A percentile compares a stretch with the other conserved stretches of the same genome.
Conservation (phyloP, 345 rosid species). For the Corchorus capsularis region DNA sequence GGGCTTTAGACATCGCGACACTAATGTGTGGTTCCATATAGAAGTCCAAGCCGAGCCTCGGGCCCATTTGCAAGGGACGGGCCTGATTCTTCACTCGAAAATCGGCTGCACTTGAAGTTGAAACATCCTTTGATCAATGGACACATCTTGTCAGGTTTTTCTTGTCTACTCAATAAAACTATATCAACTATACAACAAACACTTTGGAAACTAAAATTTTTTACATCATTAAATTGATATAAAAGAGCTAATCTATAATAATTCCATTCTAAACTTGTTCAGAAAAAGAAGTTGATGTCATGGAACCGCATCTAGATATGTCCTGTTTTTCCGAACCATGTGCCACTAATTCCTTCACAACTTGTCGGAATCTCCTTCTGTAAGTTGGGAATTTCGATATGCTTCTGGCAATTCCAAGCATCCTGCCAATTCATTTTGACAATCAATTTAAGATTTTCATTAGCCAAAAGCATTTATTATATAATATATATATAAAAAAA, state of each 20-base stretch:
- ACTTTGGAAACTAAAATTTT: neutral
- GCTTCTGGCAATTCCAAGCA: conserved; percentile 70
- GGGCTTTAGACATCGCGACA: no score
- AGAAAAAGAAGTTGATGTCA: conserved; percentile 37
- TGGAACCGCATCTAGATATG: conserved; percentile 35
- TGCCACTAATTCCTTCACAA: conserved; percentile 58
- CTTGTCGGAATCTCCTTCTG: conserved; percentile 63
- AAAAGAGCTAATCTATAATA: neutral
- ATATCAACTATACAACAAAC: no score
- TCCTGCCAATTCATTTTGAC: conserved; percentile 34
- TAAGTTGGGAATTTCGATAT: conserved; percentile 71
- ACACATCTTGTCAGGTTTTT: no score
- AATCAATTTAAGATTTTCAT: neutral
- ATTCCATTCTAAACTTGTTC: conserved; percentile 35
- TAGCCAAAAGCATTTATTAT: neutral
- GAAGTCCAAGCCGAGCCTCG: no score
- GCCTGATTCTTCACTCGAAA: no score
- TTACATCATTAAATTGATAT: neutral
- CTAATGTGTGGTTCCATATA: no score
- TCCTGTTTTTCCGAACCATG: conserved; percentile 49
- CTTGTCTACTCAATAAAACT: no score
- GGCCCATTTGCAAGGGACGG: no score
- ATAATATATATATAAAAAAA: neutral
- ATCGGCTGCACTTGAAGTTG: no score
- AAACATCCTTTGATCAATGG: no score